Percentiles rank a stretch among this genome's conserved stretches.
Evolutionary conservation across 345 rosid genomes (phyloP).

Genomic region (Raphanus sativus): DNA sequence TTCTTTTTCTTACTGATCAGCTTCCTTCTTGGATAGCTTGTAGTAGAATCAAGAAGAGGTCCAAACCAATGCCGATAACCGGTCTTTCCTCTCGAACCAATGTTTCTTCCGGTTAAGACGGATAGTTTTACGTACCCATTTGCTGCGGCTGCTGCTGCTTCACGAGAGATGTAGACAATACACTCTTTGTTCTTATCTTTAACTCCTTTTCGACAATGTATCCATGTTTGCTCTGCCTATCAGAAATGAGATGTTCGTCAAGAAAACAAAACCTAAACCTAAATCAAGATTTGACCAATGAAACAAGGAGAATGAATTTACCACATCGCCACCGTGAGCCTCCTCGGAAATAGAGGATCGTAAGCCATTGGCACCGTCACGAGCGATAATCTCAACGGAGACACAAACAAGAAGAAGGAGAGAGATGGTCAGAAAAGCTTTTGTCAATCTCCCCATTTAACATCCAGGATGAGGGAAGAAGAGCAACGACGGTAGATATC

Average conservation of each 20-base stretch:
- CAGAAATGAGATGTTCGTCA: slow-evolving; percentile 25
- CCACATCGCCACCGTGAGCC: slow-evolving; percentile 17
- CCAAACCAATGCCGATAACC: slow-evolving; percentile 33
- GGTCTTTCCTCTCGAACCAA: background rate
- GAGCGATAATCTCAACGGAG: slow-evolving; percentile 22
- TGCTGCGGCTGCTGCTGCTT: background rate
- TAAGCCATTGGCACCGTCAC: background rate
- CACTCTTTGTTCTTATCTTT: slow-evolving; percentile 3
- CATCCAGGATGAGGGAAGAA: background rate
- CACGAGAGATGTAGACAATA: background rate
- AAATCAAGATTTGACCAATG: background rate
- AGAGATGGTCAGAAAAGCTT: slow-evolving; percentile 30
- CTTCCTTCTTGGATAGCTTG: slow-evolving; percentile 25
- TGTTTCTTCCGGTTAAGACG: background rate
- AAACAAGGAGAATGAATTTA: slow-evolving; percentile 15
- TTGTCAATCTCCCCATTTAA: slow-evolving; percentile 35
- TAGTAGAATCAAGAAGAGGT: slow-evolving; percentile 38
- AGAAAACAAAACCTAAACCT: background rate
- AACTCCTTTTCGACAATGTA: slow-evolving; percentile 47
- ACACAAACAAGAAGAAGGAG: slow-evolving; percentile 27
- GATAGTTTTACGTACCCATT: slow-evolving; percentile 26
- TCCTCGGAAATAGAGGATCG: background rate
- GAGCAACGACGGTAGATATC: background rate
- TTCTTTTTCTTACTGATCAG: background rate
- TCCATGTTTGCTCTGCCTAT: slow-evolving; percentile 66